Percentiles rank a stretch among this genome's conserved stretches.
Evolutionary conservation across 148 eudicot species (phyloP).

Genomic region (Vaccinium corymbosum): DNA sequence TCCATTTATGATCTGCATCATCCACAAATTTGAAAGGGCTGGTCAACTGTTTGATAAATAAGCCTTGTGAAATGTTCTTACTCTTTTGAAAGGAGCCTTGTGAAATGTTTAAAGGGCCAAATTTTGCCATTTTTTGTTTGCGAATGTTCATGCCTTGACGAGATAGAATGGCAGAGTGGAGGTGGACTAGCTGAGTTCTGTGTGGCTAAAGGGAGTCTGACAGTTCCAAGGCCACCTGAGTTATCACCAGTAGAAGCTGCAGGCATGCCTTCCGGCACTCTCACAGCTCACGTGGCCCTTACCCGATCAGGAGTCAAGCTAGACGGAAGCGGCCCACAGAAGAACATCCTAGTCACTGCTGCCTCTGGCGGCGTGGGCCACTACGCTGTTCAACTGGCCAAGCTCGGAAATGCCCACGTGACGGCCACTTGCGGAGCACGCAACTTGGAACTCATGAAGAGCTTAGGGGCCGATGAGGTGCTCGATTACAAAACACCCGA

Average conservation of each 20-base stretch:
- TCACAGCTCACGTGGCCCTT: conserved; percentile 48
- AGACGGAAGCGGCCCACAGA: conserved; percentile 28
- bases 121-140: background rate
- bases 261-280: conserved; percentile 38
- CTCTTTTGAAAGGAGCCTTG: too few relatives aligned
- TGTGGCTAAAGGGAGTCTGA: conserved; percentile 29
- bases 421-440: conserved; percentile 61
- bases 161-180: conserved; percentile 25
- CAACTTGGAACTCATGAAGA: conserved; percentile 46
- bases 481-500: conserved; percentile 51
- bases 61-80: too few relatives aligned
- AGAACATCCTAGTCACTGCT: conserved; percentile 46
- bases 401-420: conserved; percentile 43
- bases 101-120: too few relatives aligned
- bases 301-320: conserved; percentile 43
- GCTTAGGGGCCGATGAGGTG: conserved; percentile 58
- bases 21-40: background rate
- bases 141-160: background rate
- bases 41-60: background rate
- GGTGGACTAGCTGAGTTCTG: conserved; percentile 47
- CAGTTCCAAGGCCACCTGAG: conserved; percentile 42
- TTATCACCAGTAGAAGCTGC: conserved; percentile 53
- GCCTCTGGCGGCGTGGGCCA: conserved; percentile 61
- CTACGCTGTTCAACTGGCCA: conserved; percentile 58
- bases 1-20: background rate